Evolutionary conservation across 331 rosid species (phyloP).

Genomic region (Cydonia oblonga): DNA sequence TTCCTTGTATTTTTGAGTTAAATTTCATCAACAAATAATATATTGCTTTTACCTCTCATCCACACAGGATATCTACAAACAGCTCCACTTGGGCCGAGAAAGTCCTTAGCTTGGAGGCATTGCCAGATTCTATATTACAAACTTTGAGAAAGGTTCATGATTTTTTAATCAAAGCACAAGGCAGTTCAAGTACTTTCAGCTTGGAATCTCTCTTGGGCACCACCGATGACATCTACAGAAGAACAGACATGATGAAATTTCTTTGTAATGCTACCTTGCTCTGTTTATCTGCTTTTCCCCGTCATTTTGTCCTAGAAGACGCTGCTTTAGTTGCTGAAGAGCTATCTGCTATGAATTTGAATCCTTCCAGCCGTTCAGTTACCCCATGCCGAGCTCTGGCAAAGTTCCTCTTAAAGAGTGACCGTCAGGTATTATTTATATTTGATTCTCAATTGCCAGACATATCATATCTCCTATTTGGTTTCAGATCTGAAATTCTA

Average conservation of each 20-base stretch:
- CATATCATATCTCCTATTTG: not conserved
- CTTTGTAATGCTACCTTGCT: slow-evolving; percentile 61
- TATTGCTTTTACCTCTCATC: slow-evolving; percentile 10
- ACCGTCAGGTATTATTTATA: slow-evolving; percentile 53
- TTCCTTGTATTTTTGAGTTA: not conserved
- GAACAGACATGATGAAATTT: slow-evolving; percentile 65
- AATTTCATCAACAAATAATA: not conserved
- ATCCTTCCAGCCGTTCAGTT: slow-evolving; percentile 37
- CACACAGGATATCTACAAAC: slow-evolving; percentile 60
- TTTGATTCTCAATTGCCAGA: not conserved
- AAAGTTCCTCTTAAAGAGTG: slow-evolving; percentile 68
- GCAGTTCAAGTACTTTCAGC: slow-evolving; percentile 27
- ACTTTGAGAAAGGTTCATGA: slow-evolving; percentile 44
- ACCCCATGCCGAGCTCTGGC: slow-evolving; percentile 85
- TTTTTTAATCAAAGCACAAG: slow-evolving; percentile 30
- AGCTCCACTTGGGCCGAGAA: slow-evolving; percentile 56
- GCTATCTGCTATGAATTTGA: slow-evolving; percentile 44
- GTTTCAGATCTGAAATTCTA: not conserved
- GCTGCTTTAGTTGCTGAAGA: slow-evolving; percentile 80
- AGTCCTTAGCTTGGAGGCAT: slow-evolving; percentile 52
- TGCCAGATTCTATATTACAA: slow-evolving; percentile 50
- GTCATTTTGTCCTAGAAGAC: slow-evolving; percentile 69
- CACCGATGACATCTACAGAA: slow-evolving; percentile 20
- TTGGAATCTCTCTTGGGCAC: slow-evolving; percentile 53
- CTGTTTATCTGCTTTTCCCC: slow-evolving; percentile 66